A percentile compares a stretch with the other conserved stretches of the same genome.
Evolutionary conservation across 495 filamentous ascomycete genomes (phyloP).

Genomic region (Cryomyces antarcticus): DNA sequence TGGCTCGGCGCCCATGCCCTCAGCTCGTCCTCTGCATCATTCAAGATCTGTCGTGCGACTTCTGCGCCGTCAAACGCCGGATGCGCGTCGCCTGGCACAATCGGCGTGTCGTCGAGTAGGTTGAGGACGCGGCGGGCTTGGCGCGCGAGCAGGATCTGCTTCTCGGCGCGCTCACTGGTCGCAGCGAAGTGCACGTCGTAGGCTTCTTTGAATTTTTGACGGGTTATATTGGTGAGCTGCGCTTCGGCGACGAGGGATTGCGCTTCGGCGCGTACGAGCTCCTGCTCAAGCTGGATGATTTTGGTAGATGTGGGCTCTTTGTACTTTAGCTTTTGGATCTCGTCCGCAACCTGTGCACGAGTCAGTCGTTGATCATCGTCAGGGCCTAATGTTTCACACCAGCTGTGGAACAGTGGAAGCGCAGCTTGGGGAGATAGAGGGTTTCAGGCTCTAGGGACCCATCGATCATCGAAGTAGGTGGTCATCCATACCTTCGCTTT

Average conservation of each 20-base stretch:
- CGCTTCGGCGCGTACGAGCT: conserved; percentile 85
- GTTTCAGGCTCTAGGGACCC: neutral
- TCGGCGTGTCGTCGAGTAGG: conserved; percentile 75
- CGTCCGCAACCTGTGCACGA: conserved; percentile 42
- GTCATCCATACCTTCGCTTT: conserved; percentile 36
- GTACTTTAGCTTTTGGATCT: conserved; percentile 71
- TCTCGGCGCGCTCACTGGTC: conserved; percentile 85
- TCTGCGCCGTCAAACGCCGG: conserved; percentile 39
- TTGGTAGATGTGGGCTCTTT: conserved; percentile 67
- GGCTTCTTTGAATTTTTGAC: conserved; percentile 83
- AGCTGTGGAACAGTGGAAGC: too few species aligned
- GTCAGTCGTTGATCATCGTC: neutral
- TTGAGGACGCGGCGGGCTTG: conserved; percentile 72
- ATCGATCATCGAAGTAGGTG: neutral
- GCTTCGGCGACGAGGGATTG: conserved; percentile 92
- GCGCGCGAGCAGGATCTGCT: conserved; percentile 79
- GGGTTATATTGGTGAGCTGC: conserved; percentile 84
- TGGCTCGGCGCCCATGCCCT: conserved; percentile 45
- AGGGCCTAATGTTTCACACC: neutral
- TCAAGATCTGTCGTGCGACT: conserved; percentile 63
- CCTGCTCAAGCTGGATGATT: conserved; percentile 73
- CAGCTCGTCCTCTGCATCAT: conserved; percentile 80
- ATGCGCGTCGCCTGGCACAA: conserved; percentile 67
- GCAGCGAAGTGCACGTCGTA: conserved; percentile 72
- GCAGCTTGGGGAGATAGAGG: too few species aligned